Evolutionary conservation across 129 eudicot species (phyloP), one percentile per base, ranked within the genome.

Genomic region (Chrysanthemum seticuspe): DNA sequence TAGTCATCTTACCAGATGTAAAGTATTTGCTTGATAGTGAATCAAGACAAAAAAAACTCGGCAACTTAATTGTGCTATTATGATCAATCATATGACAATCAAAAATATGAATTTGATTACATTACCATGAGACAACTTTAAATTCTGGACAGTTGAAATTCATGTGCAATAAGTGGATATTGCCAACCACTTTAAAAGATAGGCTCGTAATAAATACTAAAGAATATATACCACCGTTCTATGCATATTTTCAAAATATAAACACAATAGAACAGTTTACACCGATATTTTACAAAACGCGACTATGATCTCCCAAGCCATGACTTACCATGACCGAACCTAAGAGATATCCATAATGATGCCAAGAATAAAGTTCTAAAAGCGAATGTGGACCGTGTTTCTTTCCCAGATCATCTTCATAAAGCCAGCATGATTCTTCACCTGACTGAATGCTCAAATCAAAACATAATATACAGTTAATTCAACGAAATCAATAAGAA

Each of bases 301-400:
- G 6, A 40, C 29, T 70, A 52, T 13, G 49, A 77, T 62, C 70
- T 62, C 45, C 66, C 34, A 18, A 59, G 15, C 67, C 60, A 71
- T 40, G 48, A 56, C 90, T 84, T 78, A 94, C 99, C 99, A 79
- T 86, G 60, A 74, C 67, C 53, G 97, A 88, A 76, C 78, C 84
- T 6, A 63, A 78, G 57, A 90, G 84, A 80, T 94, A 86, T 56
- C 97, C 97, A 76, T 82, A 80, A 72, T 88, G 87, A 78, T 75
- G 87, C 99, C 99, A 94, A n/a, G 90, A 81, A 72, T 94, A 77
- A 52, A 94, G 96, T 59, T 94, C 97, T 34, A 80, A 70, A 69
- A 90, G 91, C 68, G 99, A 80, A 87, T 94, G 91, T 3, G 99
- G 99, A 21, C 99, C 99, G 62, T 79, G 92, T 74, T 81, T 88